phyloP scores from a whole-genome alignment of 192 early-diverging fungal species.

The Dispira simplex region DNA sequence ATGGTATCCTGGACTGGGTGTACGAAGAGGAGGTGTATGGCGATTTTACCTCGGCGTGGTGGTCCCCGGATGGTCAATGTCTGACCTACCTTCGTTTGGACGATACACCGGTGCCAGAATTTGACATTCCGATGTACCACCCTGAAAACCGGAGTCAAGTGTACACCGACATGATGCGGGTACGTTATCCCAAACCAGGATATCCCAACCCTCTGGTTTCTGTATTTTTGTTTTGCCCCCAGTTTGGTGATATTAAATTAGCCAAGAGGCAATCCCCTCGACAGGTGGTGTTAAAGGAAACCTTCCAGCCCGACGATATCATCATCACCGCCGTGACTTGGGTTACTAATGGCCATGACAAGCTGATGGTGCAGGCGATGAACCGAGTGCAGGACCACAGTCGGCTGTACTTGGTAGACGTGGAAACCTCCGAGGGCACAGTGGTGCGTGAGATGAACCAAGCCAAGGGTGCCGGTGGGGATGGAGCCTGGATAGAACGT shows the following conservation, averaged over 20 bases:
- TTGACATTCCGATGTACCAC: constrained; percentile 54
- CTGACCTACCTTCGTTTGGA: constrained; percentile 78
- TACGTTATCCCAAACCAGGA: constrained; percentile 91
- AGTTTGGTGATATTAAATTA: constrained; percentile 15
- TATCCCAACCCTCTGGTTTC: constrained; percentile 67
- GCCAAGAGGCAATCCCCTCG: constrained; percentile 17
- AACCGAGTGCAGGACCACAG: constrained; percentile 84
- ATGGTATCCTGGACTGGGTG: constrained; percentile 96
- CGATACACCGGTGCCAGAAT: constrained; percentile 68
- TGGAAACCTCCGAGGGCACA: constrained; percentile 22
- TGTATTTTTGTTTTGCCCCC: constrained; percentile 46
- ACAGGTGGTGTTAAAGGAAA: constrained; percentile 21
- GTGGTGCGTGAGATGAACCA: constrained; percentile 42
- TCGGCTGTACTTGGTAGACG: constrained; percentile 42
- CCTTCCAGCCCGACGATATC: constrained; percentile 41
- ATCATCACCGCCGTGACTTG: constrained; percentile 74
- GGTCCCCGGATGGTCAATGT: constrained; percentile 63
- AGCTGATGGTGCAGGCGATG: constrained; percentile 59
- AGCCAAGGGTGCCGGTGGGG: constrained; percentile 27
- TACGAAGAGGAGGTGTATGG: constrained; percentile 91
- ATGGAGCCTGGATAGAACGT: constrained; percentile 62
- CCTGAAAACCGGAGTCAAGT: constrained; percentile 32
- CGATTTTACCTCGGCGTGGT: constrained; percentile 58
- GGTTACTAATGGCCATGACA: constrained; percentile 41
- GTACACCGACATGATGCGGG: constrained; percentile 53